A percentile compares a stretch with the other conserved stretches of the same genome.
Conservation (phyloP, 176 grass and related monocot genomes). For the Tillandsia fasciculata region DNA sequence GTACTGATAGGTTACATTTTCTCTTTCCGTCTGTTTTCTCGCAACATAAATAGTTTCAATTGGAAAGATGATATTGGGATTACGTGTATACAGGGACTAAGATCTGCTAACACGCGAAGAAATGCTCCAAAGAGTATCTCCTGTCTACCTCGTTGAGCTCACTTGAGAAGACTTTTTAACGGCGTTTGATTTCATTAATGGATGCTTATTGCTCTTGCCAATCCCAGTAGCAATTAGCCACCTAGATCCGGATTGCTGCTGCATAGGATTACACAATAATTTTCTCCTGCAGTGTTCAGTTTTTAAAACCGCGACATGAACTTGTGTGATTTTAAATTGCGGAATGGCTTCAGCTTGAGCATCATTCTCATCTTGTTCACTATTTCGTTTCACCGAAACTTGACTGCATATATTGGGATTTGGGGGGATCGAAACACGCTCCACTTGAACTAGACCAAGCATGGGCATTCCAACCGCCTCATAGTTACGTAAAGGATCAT, state of each 20-base stretch:
- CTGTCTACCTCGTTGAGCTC: constrained; percentile 24
- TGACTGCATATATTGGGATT: constrained; percentile 80
- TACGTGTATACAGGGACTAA: constrained; percentile 42
- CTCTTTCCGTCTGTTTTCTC: not conserved
- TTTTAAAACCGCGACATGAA: constrained; percentile 85
- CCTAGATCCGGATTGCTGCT: constrained; percentile 81
- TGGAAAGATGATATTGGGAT: constrained; percentile 71
- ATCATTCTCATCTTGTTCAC: constrained; percentile 42
- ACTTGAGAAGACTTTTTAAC: constrained; percentile 23
- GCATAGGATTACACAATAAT: constrained; percentile 65
- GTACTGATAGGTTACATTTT: too few relatives aligned
- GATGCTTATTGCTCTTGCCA: constrained; percentile 81
- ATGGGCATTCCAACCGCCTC: constrained; percentile 85
- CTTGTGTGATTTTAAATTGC: constrained; percentile 88
- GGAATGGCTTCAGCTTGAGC: constrained; percentile 37
- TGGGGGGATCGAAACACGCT: constrained; percentile 83
- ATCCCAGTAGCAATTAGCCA: constrained; percentile 95
- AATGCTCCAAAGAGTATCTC: constrained; percentile 91
- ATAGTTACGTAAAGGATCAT: constrained; percentile 74
- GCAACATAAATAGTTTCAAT: constrained; percentile 45
- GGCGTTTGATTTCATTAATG: constrained; percentile 75
- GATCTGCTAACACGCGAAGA: constrained; percentile 49
- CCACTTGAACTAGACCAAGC: constrained; percentile 92
- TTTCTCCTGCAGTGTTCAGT: constrained; percentile 58
- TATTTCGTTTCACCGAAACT: constrained; percentile 51